A percentile compares a stretch with the other conserved stretches of the same genome.
These are phyloP conservation scores for Umbelopsis isabellina DNA, from an alignment of 192 early-diverging fungal species.

Conservation along the genomic window DNA sequence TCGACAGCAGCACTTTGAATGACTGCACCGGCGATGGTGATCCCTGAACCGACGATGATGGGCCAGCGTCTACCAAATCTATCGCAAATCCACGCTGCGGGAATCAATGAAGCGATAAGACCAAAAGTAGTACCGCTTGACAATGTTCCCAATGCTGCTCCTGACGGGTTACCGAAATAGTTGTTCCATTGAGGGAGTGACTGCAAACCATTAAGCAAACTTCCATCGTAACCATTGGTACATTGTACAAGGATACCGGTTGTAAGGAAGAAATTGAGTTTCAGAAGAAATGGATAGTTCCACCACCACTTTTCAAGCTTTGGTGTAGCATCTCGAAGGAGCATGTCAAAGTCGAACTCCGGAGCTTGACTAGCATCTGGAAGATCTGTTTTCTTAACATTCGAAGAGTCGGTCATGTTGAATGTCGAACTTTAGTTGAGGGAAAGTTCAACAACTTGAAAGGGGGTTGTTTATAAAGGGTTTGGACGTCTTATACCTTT, in stretches of 20 bases:
- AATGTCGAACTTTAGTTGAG: background rate
- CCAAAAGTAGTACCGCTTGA: conserved; percentile 23
- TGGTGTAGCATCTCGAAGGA: conserved; percentile 22
- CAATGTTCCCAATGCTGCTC: conserved; percentile 18
- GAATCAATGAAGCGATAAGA: background rate
- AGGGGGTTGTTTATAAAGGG: too few relatives aligned
- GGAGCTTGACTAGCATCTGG: background rate
- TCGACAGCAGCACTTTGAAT: conserved; percentile 22
- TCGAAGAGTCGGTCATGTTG: background rate
- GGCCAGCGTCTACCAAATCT: conserved; percentile 24
- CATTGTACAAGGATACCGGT: conserved; percentile 6
- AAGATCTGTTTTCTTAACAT: background rate
- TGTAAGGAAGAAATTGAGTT: conserved; percentile 10
- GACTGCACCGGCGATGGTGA: conserved; percentile 20
- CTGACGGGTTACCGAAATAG: conserved; percentile 20
- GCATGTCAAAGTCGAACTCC: background rate
- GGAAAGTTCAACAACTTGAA: too few relatives aligned
- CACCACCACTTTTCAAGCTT: conserved; percentile 28
- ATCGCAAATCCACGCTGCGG: background rate
- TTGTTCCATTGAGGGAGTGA: conserved; percentile 13
- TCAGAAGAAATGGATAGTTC: conserved; percentile 18
- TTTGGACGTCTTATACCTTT: too few relatives aligned
- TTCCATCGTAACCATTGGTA: conserved; percentile 26
- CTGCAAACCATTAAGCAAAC: conserved; percentile 27
- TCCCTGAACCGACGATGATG: conserved; percentile 6